Evolutionary conservation across 305 asterid genomes (phyloP), one percentile per base, ranked within the genome.

Genomic region (Ilex paraguariensis): DNA sequence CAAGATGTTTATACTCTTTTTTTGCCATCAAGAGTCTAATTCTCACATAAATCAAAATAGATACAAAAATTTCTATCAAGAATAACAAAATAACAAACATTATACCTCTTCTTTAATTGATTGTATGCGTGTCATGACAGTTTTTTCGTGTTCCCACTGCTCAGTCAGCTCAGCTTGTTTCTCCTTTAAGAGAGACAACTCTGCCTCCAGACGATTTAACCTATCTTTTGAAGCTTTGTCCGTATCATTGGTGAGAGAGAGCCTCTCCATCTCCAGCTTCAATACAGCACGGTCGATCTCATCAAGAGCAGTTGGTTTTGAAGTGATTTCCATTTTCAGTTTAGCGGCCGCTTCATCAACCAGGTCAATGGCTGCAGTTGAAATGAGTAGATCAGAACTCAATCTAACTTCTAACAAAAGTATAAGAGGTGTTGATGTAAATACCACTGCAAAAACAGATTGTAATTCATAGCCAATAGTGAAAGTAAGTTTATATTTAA

Each of bases 261-360:
- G 82, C 74, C 88, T 88, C 70, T 88, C 95, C 92, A 84, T 88
- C 79, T 88, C 96, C 51, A 88, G 82, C 67, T 86, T 84, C 68
- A 88, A 73, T 62, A 86, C 92, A 3, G 87, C 42, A 55, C 90
- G 87, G 62, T 88, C 78, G 59, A 88, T 82, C 66, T 88, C 96
- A 71, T 88, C 92, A 28, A 84, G 92, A 44, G 90, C 90, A 30
- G 92, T 88, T 65, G 96, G 96, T 72, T 86, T 88, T 64, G 95
- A 86, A 57, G 95, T 84, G 33, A 86, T 88, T 82, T 88, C 96
- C 96, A 88, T 88, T 75, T 88, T 88, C 76, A 88, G 71, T 69
- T 88, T 88, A 33, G 96, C 96, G 67, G 92, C 96, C 32, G 92
- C 95, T 81, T 88, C 95, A 57, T 88, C 96, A 7, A 88, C 96